Base-by-base conservation (phyloP, 371 early-diverging fungal species). In the Mortierella sp. region DNA sequence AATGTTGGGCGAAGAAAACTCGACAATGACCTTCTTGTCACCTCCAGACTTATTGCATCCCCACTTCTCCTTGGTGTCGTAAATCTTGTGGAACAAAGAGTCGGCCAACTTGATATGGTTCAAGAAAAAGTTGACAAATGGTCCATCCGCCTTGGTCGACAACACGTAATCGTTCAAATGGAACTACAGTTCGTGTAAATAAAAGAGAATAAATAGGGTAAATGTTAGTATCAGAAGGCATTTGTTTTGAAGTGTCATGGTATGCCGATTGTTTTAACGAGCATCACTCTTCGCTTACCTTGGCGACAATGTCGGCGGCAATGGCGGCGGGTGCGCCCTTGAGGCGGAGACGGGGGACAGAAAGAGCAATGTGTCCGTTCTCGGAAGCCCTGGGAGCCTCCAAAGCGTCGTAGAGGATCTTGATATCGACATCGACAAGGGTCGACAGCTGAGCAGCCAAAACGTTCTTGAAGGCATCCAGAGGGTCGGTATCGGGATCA, bases 1-100 rank as follows among this genome's bases (percentile, higher is more conserved):
- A 84, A 99, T 99, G 91, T 99, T 99, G 76, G 99, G 99, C 77
- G 97, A 97, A 75, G 95, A 95, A 87, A 96, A 99, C 80, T 99
- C 99, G 72, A 99, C 92, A 32, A 99, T 89, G 29, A 95, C 93
- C 32, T 91, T 93, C 87, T 95, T 93, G 65, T 94, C 92, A 1
- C 90, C 87, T 60, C 97, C 96, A 16, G 86, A 80, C 29, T 82
- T 82, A 87, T 96, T 96, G 77, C 81, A 80, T 74, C 97, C 97
- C 79, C 91, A 97, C 29, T 89, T 83, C 35, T 90, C 90, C 54
- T 84, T 90, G 18, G 83, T 81, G 5, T 88, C 56, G 72, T 89
- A 88, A 16, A 95, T 91, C 78, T 90, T 81, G 21, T 82, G 75
- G 73, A 96, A 80, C 54, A 95, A 89, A 21, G 88, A 82, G 51